phyloP scores from a whole-genome alignment of 148 eudicot species.

The Chenopodium suecicum region DNA sequence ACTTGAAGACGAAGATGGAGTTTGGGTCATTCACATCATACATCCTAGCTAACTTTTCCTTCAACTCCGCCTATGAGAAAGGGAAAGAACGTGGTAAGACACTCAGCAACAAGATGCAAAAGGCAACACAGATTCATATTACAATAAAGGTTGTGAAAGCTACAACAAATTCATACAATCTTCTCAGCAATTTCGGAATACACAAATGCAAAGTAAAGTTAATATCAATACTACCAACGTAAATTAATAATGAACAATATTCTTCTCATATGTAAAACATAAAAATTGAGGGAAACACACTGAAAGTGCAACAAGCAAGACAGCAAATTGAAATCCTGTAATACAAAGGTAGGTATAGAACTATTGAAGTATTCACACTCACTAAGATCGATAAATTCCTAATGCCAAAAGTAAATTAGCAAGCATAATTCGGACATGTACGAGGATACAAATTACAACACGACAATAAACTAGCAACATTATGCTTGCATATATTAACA shows the following conservation, averaged over 20 bases:
- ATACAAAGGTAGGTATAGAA: no score
- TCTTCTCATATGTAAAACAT: neutral
- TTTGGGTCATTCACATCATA: constrained; percentile 67
- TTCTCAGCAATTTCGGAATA: neutral
- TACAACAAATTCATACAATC: neutral
- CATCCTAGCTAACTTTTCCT: constrained; percentile 71
- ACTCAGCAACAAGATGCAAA: neutral
- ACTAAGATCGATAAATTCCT: neutral
- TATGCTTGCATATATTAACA: no score
- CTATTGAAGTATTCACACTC: neutral
- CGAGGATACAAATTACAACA: neutral
- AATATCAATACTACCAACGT: neutral
- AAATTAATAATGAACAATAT: neutral
- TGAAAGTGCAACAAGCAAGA: neutral
- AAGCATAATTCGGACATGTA: neutral
- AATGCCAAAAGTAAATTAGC: neutral
- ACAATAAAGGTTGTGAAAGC: neutral
- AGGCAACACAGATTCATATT: neutral
- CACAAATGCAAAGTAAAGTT: neutral
- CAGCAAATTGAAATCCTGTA: neutral
- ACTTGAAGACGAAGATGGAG: constrained; percentile 76
- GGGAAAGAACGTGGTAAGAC: neutral
- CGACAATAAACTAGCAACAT: no score
- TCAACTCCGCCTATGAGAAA: constrained; percentile 61
- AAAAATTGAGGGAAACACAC: no score